Base-by-base conservation (phyloP, 108 stramenopile species). In the Stephanodiscus minutulus region DNA sequence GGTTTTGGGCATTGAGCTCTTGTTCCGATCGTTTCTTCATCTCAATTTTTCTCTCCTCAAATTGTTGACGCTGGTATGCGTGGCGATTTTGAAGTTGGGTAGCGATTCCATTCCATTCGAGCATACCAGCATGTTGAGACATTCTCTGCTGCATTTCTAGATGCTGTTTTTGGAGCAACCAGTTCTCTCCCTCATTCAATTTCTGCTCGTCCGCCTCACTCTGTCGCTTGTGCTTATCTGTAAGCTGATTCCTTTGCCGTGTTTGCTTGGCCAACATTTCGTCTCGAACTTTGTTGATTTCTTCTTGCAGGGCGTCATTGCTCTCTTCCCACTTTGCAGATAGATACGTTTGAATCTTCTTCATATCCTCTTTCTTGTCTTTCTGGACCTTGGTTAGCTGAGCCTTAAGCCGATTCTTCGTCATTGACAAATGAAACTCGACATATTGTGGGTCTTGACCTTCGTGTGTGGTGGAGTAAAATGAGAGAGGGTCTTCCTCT, bases 401-500 rank as follows among this genome's bases (percentile, higher is more conserved):
- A 25, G 21, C 39, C 24, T 77, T 46, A 11, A 81, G 41, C 29
- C 37, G 27, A 37, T 81, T 61, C 50, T 71, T 64, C 25, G 24
- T 28, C 36, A 60, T 63, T 17, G 56, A 37, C 20, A 66, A 47
- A 18, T 43, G 11, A 20, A 66, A 64, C n/a, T 53, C 48, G 0
- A 53, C 29, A 47, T 47, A 75, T 15, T 58, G 56, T 15, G 76
- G 82, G 57, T 88, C 84, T 68, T 91, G 86, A 22, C 84, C 87
- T 64, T 90, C 89, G 66, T 90, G 87, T 18, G 87, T 84, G 39
- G 81, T 70, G 7, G 73, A 68, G 67, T 81, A 90, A 41, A 90
- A 90, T 43, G 36, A 29, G 22, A 89, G 76, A 21, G 83, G 82
- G 61, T 85, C 85, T 58, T 85, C 69, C 7, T 50, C 48, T 21